phyloP scores from a whole-genome alignment of 2,329 filamentous ascomycete genomes.

The Pseudocercospora macadamiae region DNA sequence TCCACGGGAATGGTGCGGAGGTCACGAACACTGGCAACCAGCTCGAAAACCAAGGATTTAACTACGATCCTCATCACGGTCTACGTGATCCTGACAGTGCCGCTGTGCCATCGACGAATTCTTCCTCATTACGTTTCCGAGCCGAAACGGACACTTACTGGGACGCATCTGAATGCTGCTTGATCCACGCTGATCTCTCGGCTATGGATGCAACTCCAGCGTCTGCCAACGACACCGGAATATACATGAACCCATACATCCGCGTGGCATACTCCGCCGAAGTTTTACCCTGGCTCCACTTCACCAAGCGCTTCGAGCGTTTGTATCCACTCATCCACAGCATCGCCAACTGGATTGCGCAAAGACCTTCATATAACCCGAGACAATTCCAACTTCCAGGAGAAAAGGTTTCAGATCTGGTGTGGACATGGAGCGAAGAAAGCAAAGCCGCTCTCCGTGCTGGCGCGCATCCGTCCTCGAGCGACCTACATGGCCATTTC shows the following conservation, averaged over 20 bases:
- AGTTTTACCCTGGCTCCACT: conserved; percentile 61
- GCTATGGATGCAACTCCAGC: conserved; percentile 30
- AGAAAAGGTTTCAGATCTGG: conserved; percentile 54
- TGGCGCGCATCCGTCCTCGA: conserved; percentile 13
- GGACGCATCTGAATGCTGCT: conserved; percentile 54
- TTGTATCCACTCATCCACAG: conserved; percentile 64
- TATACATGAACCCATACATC: conserved; percentile 76
- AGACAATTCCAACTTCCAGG: conserved; percentile 64
- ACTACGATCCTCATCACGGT: conserved; percentile 15
- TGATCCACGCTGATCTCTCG: conserved; percentile 51
- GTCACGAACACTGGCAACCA: background rate
- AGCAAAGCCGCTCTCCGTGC: conserved; percentile 23
- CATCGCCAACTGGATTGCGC: conserved; percentile 57
- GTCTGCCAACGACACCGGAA: conserved; percentile 53
- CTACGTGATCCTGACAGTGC: conserved; percentile 9
- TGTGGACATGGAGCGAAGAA: conserved; percentile 53
- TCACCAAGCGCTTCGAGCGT: conserved; percentile 67
- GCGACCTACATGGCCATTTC: conserved; percentile 17
- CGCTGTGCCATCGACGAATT: conserved; percentile 37
- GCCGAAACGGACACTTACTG: conserved; percentile 48
- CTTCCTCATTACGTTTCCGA: conserved; percentile 44
- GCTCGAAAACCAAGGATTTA: background rate
- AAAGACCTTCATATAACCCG: conserved; percentile 63
- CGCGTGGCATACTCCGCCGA: conserved; percentile 67
- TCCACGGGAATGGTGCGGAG: background rate